Conservation (phyloP, 1,284 basidiomycete genomes). For the Lignosus rhinocerotis region DNA sequence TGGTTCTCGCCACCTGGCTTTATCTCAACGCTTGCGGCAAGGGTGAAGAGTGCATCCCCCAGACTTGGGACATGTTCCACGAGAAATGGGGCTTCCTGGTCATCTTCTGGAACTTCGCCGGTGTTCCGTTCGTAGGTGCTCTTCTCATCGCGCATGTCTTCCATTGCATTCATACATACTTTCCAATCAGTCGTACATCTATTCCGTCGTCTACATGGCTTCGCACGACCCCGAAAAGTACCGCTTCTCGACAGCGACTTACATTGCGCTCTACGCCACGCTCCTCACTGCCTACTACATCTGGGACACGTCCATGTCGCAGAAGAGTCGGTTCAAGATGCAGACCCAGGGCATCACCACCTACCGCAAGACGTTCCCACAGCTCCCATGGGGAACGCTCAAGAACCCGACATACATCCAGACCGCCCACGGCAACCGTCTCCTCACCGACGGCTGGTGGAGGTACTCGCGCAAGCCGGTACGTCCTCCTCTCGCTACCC, state of each 20-base stretch:
- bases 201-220: constrained; percentile 98
- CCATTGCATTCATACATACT: constrained; percentile 6
- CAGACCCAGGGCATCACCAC: constrained; percentile 88
- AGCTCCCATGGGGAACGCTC: constrained; percentile 85
- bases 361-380: constrained; percentile 92
- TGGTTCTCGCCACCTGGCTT: constrained; percentile 93
- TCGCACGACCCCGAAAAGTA: constrained; percentile 90
- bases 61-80: constrained; percentile 99
- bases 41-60: constrained; percentile 96
- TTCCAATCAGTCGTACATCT: constrained; percentile 84
- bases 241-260: constrained; percentile 78
- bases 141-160: neutral
- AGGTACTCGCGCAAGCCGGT: constrained; percentile 87
- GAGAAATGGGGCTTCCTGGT: constrained; percentile 97
- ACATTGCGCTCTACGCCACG: constrained; percentile 72
- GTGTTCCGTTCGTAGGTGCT: constrained; percentile 75
- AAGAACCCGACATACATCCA: constrained; percentile 91
- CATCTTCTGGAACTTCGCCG: constrained; percentile 98
- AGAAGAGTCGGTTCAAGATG: constrained; percentile 98
- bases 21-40: constrained; percentile 97
- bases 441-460: constrained; percentile 90
- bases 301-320: constrained; percentile 94
- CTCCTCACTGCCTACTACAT: constrained; percentile 87
- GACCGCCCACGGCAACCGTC: constrained; percentile 91
- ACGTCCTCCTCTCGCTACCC: constrained; percentile 29